Conservation (phyloP, 345 rosid genomes). For the Gossypium bickii region DNA sequence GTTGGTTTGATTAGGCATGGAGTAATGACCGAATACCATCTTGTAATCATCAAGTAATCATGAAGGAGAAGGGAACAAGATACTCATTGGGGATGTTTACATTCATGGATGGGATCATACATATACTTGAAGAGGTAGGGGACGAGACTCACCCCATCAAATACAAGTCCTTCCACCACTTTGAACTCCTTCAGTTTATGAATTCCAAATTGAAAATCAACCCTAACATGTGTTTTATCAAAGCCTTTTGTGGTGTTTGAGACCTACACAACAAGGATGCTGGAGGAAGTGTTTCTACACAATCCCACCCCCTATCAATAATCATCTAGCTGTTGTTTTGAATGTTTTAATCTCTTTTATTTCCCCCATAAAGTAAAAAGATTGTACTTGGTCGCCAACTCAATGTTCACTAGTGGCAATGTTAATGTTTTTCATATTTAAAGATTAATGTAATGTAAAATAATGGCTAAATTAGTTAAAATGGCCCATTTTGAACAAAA, state of each 20-base stretch:
- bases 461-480: too few species aligned
- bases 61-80: slow-evolving; percentile 42
- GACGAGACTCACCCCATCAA: slow-evolving; percentile 54
- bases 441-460: too few species aligned
- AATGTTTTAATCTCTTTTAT: too few species aligned
- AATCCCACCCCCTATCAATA: too few species aligned
- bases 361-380: too few species aligned
- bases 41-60: slow-evolving; percentile 52
- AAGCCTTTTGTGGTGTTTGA: slow-evolving; percentile 45
- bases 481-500: too few species aligned
- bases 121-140: slow-evolving; percentile 47
- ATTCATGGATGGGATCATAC: slow-evolving; percentile 37
- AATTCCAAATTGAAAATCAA: slow-evolving; percentile 25
- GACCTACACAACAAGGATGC: not conserved
- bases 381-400: too few species aligned
- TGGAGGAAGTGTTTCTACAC: too few species aligned
- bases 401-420: too few species aligned
- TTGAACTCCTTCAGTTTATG: slow-evolving; percentile 44
- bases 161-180: slow-evolving; percentile 57
- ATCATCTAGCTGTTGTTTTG: too few species aligned
- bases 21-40: slow-evolving; percentile 63
- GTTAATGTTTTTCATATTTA: too few species aligned
- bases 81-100: slow-evolving; percentile 57
- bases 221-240: slow-evolving; percentile 38
- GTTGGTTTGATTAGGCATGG: slow-evolving; percentile 57